These are phyloP conservation scores for Paecilomyces dactylethromorphus DNA, from an alignment of 2,329 filamentous ascomycete species.

Conservation along the genomic window DNA sequence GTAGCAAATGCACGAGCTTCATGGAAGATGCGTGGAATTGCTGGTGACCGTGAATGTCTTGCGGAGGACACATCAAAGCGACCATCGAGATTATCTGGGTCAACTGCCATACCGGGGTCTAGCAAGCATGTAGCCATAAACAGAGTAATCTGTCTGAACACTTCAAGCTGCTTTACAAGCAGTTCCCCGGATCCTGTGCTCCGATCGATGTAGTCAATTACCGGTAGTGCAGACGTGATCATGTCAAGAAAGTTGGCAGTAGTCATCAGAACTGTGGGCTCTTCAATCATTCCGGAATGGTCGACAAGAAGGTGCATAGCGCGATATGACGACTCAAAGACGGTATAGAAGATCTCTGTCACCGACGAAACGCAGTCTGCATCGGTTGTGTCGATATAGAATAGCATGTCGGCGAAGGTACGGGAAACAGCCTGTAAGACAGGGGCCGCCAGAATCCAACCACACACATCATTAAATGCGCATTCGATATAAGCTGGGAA, in stretches of 20 bases:
- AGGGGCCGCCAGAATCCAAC: slow-evolving; percentile 49
- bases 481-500: slow-evolving; percentile 52
- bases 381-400: slow-evolving; percentile 40
- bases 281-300: slow-evolving; percentile 26
- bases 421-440: slow-evolving; percentile 43
- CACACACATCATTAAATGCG: slow-evolving; percentile 37
- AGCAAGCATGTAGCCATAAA: slow-evolving; percentile 25
- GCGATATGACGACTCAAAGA: slow-evolving; percentile 33
- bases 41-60: slow-evolving; percentile 1
- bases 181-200: slow-evolving; percentile 17
- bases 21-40: slow-evolving; percentile 10
- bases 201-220: slow-evolving; percentile 43
- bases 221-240: slow-evolving; percentile 32
- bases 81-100: slow-evolving; percentile 2
- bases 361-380: slow-evolving; percentile 29
- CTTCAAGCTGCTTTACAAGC: slow-evolving; percentile 27
- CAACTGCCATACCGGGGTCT: slow-evolving; percentile 9
- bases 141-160: slow-evolving; percentile 33
- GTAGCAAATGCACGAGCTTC: slow-evolving; percentile 26
- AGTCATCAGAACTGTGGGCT: slow-evolving; percentile 33
- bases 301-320: slow-evolving; percentile 30
- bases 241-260: slow-evolving; percentile 34
- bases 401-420: slow-evolving; percentile 39
- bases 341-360: slow-evolving; percentile 26
- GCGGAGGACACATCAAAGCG: background rate